Conservation (phyloP, 176 grass and related monocot species). For the bread wheat (Triticum aestivum) region DNA sequence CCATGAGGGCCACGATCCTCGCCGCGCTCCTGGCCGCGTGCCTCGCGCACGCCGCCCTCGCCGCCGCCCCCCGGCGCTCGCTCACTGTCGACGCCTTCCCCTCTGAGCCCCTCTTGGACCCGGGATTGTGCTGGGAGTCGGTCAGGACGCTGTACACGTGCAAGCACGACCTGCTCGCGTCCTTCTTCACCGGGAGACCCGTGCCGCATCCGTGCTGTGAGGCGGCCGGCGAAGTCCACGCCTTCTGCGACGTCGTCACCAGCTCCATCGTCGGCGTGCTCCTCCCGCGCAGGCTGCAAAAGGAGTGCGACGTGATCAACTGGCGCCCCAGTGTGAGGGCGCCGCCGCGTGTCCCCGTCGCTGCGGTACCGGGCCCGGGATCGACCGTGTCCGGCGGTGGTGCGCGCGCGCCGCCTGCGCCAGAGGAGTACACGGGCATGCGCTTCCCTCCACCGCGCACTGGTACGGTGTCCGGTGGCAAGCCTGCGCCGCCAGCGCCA, state of each 20-base stretch:
- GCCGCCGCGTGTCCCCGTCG: neutral
- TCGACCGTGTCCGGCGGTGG: neutral
- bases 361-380: neutral
- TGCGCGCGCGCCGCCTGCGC: neutral
- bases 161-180: slow-evolving; percentile 29
- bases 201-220: slow-evolving; percentile 26
- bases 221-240: slow-evolving; percentile 18
- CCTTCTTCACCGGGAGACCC: slow-evolving; percentile 17
- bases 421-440: neutral
- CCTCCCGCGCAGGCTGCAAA: neutral
- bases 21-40: slow-evolving; percentile 29
- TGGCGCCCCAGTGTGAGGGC: neutral
- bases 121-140: slow-evolving; percentile 26
- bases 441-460: neutral
- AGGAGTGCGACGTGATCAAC: neutral
- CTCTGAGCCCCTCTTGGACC: neutral
- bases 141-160: slow-evolving; percentile 21
- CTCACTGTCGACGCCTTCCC: slow-evolving; percentile 7
- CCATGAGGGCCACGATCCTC: slow-evolving; percentile 14
- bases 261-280: slow-evolving; percentile 15
- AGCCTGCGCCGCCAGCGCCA: neutral
- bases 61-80: slow-evolving; percentile 18
- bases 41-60: neutral
- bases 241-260: slow-evolving; percentile 27
- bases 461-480: neutral